phyloP scores from a whole-genome alignment of 805 yeast species.

The Jamesozyma piceae region DNA sequence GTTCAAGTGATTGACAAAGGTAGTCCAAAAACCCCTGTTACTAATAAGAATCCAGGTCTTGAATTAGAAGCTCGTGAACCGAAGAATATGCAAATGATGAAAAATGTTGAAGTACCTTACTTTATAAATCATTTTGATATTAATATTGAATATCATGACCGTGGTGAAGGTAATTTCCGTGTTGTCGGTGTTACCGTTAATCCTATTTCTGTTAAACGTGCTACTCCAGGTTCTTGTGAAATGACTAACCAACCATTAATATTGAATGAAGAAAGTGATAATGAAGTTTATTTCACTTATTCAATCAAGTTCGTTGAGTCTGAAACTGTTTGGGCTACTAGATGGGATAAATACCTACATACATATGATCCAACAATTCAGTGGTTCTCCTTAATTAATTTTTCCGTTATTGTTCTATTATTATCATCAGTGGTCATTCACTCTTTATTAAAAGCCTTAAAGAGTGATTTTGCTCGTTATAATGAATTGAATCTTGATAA shows the following conservation, averaged over 20 bases:
- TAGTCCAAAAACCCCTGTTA: constrained; percentile 1
- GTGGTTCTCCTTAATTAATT: constrained; percentile 88
- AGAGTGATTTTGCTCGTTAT: constrained; percentile 77
- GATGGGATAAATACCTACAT: constrained; percentile 96
- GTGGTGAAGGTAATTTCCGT: constrained; percentile 58
- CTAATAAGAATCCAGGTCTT: constrained; percentile 9
- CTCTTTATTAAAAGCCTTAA: constrained; percentile 67
- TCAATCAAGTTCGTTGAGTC: constrained; percentile 66
- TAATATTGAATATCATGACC: constrained; percentile 70
- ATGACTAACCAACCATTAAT: constrained; percentile 34
- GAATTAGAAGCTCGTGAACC: constrained; percentile 14
- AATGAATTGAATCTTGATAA: constrained; percentile 83
- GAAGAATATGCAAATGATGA: constrained; percentile 11
- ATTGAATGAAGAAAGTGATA: constrained; percentile 42
- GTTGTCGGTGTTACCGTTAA: constrained; percentile 83
- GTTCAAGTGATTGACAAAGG: constrained; percentile 16
- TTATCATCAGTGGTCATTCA: constrained; percentile 72
- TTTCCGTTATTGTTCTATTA: constrained; percentile 69
- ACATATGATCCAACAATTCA: constrained; percentile 88
- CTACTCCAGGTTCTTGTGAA: constrained; percentile 31
- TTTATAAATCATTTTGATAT: constrained; percentile 77
- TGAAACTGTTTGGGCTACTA: constrained; percentile 85
- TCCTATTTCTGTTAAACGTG: constrained; percentile 50
- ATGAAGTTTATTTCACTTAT: constrained; percentile 71
- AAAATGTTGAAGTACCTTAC: constrained; percentile 38